These are phyloP conservation scores for Stachybotrys elegans DNA, from an alignment of 2,329 filamentous ascomycete species.

Conservation along the genomic window DNA sequence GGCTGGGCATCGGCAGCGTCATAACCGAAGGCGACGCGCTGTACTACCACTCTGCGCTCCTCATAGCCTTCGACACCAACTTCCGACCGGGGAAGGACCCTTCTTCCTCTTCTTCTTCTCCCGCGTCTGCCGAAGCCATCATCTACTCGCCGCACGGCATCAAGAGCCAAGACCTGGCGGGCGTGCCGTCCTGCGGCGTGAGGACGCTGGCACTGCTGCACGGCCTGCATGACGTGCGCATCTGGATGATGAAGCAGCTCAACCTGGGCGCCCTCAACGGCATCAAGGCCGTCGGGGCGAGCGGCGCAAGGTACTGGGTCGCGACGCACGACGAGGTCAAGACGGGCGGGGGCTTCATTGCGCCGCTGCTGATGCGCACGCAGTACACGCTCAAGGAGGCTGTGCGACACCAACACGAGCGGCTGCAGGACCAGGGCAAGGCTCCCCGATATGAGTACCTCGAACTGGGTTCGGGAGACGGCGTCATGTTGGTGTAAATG, in stretches of 20 bases:
- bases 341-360: conserved; percentile 51
- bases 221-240: conserved; percentile 57
- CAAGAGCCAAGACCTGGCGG: conserved; percentile 35
- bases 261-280: conserved; percentile 62
- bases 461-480: conserved; percentile 52
- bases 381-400: conserved; percentile 38
- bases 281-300: conserved; percentile 45
- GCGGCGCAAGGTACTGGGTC: conserved; percentile 57
- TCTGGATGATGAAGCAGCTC: conserved; percentile 46
- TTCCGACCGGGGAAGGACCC: conserved; percentile 8
- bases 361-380: conserved; percentile 41
- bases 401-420: conserved; percentile 28
- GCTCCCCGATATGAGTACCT: conserved; percentile 40
- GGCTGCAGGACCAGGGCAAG: conserved; percentile 14
- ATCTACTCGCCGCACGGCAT: conserved; percentile 64
- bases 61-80: conserved; percentile 46
- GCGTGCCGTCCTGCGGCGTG: conserved; percentile 37
- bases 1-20: conserved; percentile 57
- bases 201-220: conserved; percentile 55
- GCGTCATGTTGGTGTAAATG: conserved; percentile 38
- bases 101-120: conserved; percentile 13
- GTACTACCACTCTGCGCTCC: conserved; percentile 57
- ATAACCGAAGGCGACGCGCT: conserved; percentile 48
- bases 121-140: conserved; percentile 42
- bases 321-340: conserved; percentile 63